Conservation (phyloP, 352 stramenopile genomes). For the Elongisporangium anandrum region DNA sequence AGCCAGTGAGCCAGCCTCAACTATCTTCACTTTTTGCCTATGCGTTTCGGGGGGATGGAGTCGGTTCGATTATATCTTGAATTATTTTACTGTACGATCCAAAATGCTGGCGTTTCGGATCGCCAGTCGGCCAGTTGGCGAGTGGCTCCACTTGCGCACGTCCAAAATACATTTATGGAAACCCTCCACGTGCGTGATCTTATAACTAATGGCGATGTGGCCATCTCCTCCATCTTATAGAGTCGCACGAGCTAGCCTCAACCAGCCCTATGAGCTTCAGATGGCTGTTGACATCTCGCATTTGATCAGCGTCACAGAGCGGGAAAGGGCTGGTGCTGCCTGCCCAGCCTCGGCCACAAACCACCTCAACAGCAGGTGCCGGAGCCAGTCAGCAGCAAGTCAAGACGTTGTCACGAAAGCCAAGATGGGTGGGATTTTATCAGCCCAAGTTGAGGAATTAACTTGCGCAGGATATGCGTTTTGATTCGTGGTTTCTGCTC, state of each 20-base stretch:
- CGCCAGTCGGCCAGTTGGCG: background rate
- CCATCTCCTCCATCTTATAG: background rate
- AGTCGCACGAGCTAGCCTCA: background rate
- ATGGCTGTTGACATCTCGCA: background rate
- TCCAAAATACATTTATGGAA: background rate
- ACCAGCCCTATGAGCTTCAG: background rate
- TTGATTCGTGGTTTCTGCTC: background rate
- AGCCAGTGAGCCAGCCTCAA: background rate
- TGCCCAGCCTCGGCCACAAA: background rate
- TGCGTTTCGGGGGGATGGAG: background rate
- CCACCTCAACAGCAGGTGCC: background rate
- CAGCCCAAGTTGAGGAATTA: background rate
- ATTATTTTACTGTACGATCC: background rate
- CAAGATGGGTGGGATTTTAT: background rate
- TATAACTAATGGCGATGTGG: background rate
- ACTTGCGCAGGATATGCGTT: background rate
- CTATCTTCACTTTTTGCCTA: background rate
- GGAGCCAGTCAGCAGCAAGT: background rate
- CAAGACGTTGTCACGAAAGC: background rate
- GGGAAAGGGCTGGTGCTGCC: background rate
- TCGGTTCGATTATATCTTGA: background rate
- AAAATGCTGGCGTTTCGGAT: background rate
- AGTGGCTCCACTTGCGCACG: background rate
- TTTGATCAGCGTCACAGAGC: background rate
- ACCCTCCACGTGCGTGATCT: background rate